These are phyloP conservation scores for Ceratocystis ficicola DNA, from an alignment of 2,329 filamentous ascomycete genomes.

Conservation along the genomic window DNA sequence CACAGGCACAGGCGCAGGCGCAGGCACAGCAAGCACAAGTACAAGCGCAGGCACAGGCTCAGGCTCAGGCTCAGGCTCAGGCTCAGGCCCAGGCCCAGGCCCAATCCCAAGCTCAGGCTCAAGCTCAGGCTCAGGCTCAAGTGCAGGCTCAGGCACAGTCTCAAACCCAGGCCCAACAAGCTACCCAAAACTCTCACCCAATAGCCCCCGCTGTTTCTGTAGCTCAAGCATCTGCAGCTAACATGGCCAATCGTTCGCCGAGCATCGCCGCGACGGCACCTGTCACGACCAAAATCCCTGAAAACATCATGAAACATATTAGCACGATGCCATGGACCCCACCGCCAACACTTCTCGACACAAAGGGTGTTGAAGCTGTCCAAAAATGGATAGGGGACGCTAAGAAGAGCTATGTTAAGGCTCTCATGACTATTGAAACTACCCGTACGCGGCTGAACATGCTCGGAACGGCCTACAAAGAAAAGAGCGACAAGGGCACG, in stretches of 20 bases:
- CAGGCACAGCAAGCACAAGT: conserved; percentile 21
- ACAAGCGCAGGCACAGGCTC: conserved; percentile 21
- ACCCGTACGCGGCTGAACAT: conserved; percentile 32
- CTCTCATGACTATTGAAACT: conserved; percentile 40
- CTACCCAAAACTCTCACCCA: conserved; percentile 12
- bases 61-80: conserved; percentile 23
- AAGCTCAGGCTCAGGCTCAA: conserved; percentile 24
- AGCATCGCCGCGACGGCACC: conserved; percentile 24
- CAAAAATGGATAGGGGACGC: conserved; percentile 39
- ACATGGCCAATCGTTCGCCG: conserved; percentile 23
- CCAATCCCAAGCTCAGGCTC: conserved; percentile 25
- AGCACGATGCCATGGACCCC: conserved; percentile 38
- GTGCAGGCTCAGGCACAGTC: conserved; percentile 23
- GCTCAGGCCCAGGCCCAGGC: conserved; percentile 24
- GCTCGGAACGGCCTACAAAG: conserved; percentile 35
- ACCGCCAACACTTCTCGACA: conserved; percentile 34
- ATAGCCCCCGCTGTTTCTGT: conserved; percentile 20
- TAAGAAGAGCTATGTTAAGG: conserved; percentile 37
- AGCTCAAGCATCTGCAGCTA: conserved; percentile 23
- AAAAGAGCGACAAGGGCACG: conserved; percentile 34
- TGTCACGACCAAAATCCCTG: conserved; percentile 31
- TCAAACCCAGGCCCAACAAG: conserved; percentile 14
- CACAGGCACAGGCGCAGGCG: conserved; percentile 25
- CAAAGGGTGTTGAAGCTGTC: conserved; percentile 33
- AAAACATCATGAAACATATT: conserved; percentile 37